Evolutionary conservation across 2,329 filamentous ascomycete genomes (phyloP), one percentile per base, ranked within the genome.

Genomic region (Colletotrichum ledebouriae): DNA sequence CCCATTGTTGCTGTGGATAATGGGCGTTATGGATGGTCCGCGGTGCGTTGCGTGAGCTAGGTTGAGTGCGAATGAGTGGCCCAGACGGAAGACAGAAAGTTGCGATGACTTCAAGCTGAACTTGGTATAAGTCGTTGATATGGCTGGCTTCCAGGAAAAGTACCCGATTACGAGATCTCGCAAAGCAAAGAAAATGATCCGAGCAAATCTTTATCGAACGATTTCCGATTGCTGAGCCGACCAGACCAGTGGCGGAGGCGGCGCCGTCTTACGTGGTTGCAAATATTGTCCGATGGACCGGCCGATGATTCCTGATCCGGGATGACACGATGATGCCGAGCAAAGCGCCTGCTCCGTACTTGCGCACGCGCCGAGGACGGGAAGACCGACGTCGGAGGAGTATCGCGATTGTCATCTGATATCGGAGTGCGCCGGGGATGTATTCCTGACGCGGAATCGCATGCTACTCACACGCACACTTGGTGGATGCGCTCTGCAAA

Each of bases 401-500:
- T 56, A 67, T 57, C 49, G 37, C 64, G 37, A 58, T 20, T 37
- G 63, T 58, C 59, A 25, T 57, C 52, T 67, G 59, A 62, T 66
- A 56, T 46, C 59, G 64, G 59, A 42, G 49, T 39, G 58, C 58
- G 49, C 63, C 64, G 59, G 37, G 64, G 50, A 9, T 13, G 17
- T 2, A n/a, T 42, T 50, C 59, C 49, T 37, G 49, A 62, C 63
- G 44, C n/a, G 41, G 57, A 61, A 61, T 56, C 57, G 63, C 53
- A 49, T 50, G 50, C 42, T 57, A 25, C 58, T 12, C 44, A 25
- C 33, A n/a, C n/a, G 37, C 13, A 17, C 25, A 4, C 25, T 3
- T 22, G 6, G 57, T 61, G 63, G 63, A 61, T 66, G 63, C 47
- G 61, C 63, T 66, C 57, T 57, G 63, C 56, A 65, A 58, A 47